Percentiles rank a stretch among this genome's conserved stretches.
Conservation (phyloP, 768 basidiomycete species). For the Clathrus columnatus region DNA sequence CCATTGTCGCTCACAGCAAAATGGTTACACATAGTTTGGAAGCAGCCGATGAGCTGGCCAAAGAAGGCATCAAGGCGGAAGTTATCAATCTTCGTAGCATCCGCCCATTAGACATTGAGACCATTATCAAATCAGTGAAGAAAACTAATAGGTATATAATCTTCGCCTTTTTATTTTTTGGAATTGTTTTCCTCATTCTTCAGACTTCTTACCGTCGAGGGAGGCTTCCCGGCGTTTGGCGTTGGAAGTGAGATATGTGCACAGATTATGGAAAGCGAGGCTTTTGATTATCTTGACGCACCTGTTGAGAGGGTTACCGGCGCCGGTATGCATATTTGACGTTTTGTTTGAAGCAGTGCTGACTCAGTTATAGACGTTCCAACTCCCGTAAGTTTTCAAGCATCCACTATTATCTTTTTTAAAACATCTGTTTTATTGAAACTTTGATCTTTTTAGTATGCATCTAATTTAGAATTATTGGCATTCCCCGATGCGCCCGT, state of each 20-base stretch:
- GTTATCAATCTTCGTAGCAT: constrained; percentile 96
- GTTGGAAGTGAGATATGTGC: constrained; percentile 98
- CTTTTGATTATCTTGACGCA: constrained; percentile 97
- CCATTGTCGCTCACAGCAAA: constrained; percentile 95
- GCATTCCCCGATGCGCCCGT: constrained; percentile 90
- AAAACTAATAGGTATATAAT: constrained; percentile 84
- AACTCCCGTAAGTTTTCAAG: constrained; percentile 82
- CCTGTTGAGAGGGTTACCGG: constrained; percentile 97
- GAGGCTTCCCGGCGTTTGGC: constrained; percentile 97
- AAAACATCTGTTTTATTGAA: constrained; percentile 10
- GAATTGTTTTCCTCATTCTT: not conserved
- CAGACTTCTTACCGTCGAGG: constrained; percentile 90
- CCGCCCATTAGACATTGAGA: constrained; percentile 94
- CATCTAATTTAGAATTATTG: constrained; percentile 77
- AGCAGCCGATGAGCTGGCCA: constrained; percentile 85
- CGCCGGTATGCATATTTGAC: constrained; percentile 36
- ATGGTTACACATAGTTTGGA: constrained; percentile 95
- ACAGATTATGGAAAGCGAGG: constrained; percentile 94
- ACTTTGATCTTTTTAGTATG: constrained; percentile 51
- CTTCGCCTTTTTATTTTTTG: not conserved
- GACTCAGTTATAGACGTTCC: constrained; percentile 55
- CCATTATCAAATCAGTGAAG: constrained; percentile 94
- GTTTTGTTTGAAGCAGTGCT: not conserved
- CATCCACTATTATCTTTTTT: no score
- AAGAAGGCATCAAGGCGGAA: constrained; percentile 96